Conservation (phyloP, 2,329 filamentous ascomycete genomes). For the Colletotrichum agaves region DNA sequence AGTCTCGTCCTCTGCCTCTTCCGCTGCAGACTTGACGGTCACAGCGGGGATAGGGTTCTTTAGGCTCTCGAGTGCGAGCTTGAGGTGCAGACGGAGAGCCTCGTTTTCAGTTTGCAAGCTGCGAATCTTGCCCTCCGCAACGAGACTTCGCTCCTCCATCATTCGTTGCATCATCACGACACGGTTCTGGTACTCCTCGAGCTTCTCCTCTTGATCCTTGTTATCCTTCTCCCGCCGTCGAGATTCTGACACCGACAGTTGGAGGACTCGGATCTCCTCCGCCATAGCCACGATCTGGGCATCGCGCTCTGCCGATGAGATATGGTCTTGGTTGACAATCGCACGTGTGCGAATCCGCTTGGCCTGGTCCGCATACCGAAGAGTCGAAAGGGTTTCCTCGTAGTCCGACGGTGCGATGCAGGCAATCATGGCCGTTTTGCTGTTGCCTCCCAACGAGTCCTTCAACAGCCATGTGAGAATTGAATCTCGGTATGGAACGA, state of each 20-base stretch:
- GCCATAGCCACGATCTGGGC: slow-evolving; percentile 95
- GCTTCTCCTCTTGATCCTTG: slow-evolving; percentile 79
- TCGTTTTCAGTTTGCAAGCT: slow-evolving; percentile 92
- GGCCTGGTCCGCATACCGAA: slow-evolving; percentile 96
- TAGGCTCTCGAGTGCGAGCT: slow-evolving; percentile 84
- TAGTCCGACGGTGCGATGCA: slow-evolving; percentile 97
- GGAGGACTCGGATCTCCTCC: slow-evolving; percentile 88
- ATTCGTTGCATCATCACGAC: slow-evolving; percentile 91
- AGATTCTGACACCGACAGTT: slow-evolving; percentile 77
- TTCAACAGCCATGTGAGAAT: slow-evolving; percentile 88
- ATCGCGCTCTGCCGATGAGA: slow-evolving; percentile 92
- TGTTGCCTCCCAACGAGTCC: slow-evolving; percentile 95
- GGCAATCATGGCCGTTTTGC: slow-evolving; percentile 98
- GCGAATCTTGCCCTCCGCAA: slow-evolving; percentile 93
- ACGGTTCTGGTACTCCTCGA: slow-evolving; percentile 95
- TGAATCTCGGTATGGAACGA: slow-evolving; percentile 93
- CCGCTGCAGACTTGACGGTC: slow-evolving; percentile 45
- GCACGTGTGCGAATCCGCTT: slow-evolving; percentile 96
- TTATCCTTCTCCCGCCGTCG: slow-evolving; percentile 79
- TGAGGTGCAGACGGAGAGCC: slow-evolving; percentile 85
- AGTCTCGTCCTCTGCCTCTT: slow-evolving; percentile 9
- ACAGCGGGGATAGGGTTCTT: slow-evolving; percentile 88
- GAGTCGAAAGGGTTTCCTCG: slow-evolving; percentile 94
- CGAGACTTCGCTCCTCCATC: slow-evolving; percentile 93
- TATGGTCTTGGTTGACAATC: slow-evolving; percentile 93